Percentiles rank a stretch among this genome's conserved stretches.
These are phyloP conservation scores for Blastobotrys chiropterorum DNA, from an alignment of 805 yeast genomes.

Conservation along the genomic window DNA sequence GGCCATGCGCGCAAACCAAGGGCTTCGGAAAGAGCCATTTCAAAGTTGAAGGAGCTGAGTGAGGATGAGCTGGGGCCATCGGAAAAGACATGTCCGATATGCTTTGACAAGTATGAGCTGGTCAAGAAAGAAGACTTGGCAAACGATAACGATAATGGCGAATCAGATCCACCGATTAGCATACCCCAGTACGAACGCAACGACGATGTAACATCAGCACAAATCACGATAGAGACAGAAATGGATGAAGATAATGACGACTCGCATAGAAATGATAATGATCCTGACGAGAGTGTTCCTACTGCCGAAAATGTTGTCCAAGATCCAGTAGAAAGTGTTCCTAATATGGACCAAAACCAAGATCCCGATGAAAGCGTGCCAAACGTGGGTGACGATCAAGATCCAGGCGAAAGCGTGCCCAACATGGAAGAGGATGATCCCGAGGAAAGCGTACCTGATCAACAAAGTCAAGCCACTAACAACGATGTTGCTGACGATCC, in stretches of 20 bases:
- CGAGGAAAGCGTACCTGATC: not conserved
- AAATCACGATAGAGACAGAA: conserved; percentile 16
- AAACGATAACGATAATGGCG: conserved; percentile 4
- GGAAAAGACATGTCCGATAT: conserved; percentile 38
- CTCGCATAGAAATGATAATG: conserved; percentile 2
- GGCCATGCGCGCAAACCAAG: conserved; percentile 11
- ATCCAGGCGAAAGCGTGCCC: conserved; percentile 5
- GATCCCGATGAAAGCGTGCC: conserved; percentile 2
- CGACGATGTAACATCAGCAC: conserved; percentile 7
- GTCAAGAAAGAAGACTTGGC: not conserved
- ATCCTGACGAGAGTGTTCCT: not conserved
- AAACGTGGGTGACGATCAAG: conserved; percentile 5
- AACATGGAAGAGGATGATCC: conserved; percentile 4
- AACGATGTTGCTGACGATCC: conserved; percentile 5
- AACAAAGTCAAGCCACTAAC: not conserved
- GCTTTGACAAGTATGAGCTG: conserved; percentile 35
- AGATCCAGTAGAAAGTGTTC: conserved; percentile 9
- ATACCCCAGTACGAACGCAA: conserved; percentile 14
- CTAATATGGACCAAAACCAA: not conserved
- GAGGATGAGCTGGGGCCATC: conserved; percentile 26
- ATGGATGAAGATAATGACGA: not conserved
- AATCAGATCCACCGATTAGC: not conserved
- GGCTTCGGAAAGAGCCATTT: conserved; percentile 28
- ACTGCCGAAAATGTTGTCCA: not conserved
- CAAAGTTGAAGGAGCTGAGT: conserved; percentile 27